These are phyloP conservation scores for Penicillium atrosanguineum DNA, from an alignment of 495 filamentous ascomycete species.

Conservation along the genomic window DNA sequence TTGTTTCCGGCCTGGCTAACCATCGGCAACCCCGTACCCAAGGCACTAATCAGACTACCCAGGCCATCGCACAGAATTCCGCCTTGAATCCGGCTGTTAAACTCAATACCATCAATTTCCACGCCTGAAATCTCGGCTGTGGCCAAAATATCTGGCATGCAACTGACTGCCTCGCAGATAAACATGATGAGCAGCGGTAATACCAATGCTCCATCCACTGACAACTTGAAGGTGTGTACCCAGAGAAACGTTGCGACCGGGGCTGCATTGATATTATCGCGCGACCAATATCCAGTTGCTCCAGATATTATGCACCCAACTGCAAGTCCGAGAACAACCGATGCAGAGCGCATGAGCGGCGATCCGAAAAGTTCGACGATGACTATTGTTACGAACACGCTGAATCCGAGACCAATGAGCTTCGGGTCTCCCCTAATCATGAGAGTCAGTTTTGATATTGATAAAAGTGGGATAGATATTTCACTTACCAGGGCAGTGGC, in stretches of 20 bases:
- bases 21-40: constrained; percentile 77
- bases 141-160: constrained; percentile 80
- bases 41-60: constrained; percentile 71
- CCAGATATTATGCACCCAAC: constrained; percentile 79
- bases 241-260: constrained; percentile 81
- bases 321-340: constrained; percentile 72
- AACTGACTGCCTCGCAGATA: constrained; percentile 66
- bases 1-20: constrained; percentile 78
- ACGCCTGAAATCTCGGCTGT: constrained; percentile 75
- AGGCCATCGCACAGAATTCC: constrained; percentile 78
- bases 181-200: constrained; percentile 64
- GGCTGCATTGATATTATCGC: constrained; percentile 56
- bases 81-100: constrained; percentile 82
- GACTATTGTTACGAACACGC: constrained; percentile 78
- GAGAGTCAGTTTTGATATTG: neutral
- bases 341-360: constrained; percentile 66
- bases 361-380: constrained; percentile 73
- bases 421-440: constrained; percentile 66
- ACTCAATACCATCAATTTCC: constrained; percentile 70
- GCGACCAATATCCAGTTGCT: constrained; percentile 74
- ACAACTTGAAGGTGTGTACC: constrained; percentile 76
- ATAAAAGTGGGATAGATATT: neutral
- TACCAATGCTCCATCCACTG: constrained; percentile 74
- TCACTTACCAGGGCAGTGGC: constrained; percentile 56
- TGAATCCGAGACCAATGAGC: constrained; percentile 79